Conservation (phyloP, 2,329 filamentous ascomycete species). For the Ceratocystis destructans region DNA sequence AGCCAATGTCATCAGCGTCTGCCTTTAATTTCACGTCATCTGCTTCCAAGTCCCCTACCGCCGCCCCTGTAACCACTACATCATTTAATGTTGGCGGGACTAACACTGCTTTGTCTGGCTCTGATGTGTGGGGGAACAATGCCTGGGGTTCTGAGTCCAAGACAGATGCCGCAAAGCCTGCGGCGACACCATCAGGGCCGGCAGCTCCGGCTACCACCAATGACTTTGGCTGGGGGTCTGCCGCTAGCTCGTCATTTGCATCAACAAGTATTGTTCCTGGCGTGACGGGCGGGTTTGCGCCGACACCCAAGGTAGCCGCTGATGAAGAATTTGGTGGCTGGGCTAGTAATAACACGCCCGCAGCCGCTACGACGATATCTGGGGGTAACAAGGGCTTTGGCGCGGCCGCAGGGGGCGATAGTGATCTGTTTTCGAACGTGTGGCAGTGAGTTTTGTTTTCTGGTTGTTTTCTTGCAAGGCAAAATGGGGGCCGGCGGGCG, state of each 20-base stretch:
- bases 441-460: slow-evolving; percentile 51
- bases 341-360: slow-evolving; percentile 52
- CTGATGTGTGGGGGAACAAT: slow-evolving; percentile 76
- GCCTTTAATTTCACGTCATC: slow-evolving; percentile 64
- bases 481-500: background rate
- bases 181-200: slow-evolving; percentile 31
- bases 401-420: slow-evolving; percentile 35
- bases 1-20: slow-evolving; percentile 39
- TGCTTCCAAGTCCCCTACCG: slow-evolving; percentile 30
- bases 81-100: slow-evolving; percentile 27
- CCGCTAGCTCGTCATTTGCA: slow-evolving; percentile 33
- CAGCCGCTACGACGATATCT: slow-evolving; percentile 37
- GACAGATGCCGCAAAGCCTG: slow-evolving; percentile 42
- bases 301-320: slow-evolving; percentile 56
- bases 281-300: slow-evolving; percentile 50
- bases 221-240: slow-evolving; percentile 49
- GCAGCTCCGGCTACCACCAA: slow-evolving; percentile 30
- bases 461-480: background rate
- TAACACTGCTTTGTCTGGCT: slow-evolving; percentile 31
- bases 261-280: slow-evolving; percentile 48
- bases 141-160: slow-evolving; percentile 52
- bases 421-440: slow-evolving; percentile 91
- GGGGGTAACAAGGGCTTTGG: slow-evolving; percentile 38
- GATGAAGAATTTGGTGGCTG: slow-evolving; percentile 96
- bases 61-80: slow-evolving; percentile 22